Conservation (phyloP, 805 yeast genomes). For the Maudiozyma serrabonitensis region DNA sequence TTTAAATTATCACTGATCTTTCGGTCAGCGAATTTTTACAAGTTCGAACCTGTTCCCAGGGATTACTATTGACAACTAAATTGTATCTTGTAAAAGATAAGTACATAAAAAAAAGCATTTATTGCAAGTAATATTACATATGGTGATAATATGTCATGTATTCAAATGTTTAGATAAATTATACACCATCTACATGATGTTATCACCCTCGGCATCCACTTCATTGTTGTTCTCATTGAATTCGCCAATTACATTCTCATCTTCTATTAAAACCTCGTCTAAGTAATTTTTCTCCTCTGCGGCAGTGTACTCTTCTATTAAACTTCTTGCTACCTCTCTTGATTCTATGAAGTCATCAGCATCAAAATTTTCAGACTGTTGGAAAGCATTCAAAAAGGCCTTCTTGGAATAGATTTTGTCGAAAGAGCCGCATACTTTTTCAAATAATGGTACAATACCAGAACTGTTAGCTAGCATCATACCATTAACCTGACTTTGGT, state of each 20-base stretch:
- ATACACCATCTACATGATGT: slow-evolving; percentile 6
- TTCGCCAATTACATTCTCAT: slow-evolving; percentile 28
- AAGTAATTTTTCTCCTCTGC: slow-evolving; percentile 47
- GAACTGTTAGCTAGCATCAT: slow-evolving; percentile 79
- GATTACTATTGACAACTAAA: no score
- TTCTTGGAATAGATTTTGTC: slow-evolving; percentile 69
- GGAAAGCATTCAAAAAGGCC: slow-evolving; percentile 78
- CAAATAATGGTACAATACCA: slow-evolving; percentile 56
- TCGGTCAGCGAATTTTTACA: no score
- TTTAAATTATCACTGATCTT: no score
- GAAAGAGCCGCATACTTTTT: slow-evolving; percentile 61
- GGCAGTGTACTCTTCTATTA: slow-evolving; percentile 69
- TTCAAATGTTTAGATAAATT: background rate
- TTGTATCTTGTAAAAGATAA: no score
- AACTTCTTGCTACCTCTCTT: slow-evolving; percentile 61
- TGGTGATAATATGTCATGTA: no score
- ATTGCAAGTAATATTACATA: no score
- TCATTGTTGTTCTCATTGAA: background rate
- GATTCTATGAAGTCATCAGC: slow-evolving; percentile 69
- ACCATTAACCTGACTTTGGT: slow-evolving; percentile 54
- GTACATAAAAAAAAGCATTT: no score
- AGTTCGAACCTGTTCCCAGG: no score
- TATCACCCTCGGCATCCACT: slow-evolving; percentile 25
- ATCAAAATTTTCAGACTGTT: slow-evolving; percentile 32
- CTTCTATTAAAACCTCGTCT: slow-evolving; percentile 30